phyloP scores from a whole-genome alignment of 2,329 filamentous ascomycete genomes.

The Ophiosphaerella narmari region DNA sequence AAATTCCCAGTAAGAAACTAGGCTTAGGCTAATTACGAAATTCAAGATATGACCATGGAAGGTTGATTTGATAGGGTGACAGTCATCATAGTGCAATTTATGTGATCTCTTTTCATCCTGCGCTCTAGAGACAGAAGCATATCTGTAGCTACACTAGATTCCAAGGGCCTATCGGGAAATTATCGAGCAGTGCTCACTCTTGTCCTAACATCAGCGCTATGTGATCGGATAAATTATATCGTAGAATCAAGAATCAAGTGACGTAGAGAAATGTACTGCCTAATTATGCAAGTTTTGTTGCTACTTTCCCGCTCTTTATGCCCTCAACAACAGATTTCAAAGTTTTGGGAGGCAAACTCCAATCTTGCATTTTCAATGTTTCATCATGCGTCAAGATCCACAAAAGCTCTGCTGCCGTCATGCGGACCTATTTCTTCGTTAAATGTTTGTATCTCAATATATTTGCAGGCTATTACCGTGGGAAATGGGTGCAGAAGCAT shows the following conservation, averaged over 20 bases:
- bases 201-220: too few species aligned
- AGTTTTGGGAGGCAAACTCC: slow-evolving; percentile 40
- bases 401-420: slow-evolving; percentile 48
- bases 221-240: too few species aligned
- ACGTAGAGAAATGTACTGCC: too few species aligned
- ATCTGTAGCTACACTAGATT: too few species aligned
- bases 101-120: too few species aligned
- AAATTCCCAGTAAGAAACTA: slow-evolving; percentile 10
- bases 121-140: too few species aligned
- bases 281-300: background rate
- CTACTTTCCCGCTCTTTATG: slow-evolving; percentile 15
- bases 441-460: background rate
- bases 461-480: slow-evolving; percentile 54
- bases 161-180: too few species aligned
- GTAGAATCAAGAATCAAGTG: too few species aligned
- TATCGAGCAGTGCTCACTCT: too few species aligned
- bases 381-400: slow-evolving; percentile 45
- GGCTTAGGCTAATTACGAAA: background rate
- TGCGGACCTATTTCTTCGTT: slow-evolving; percentile 33
- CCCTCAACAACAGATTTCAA: slow-evolving; percentile 36
- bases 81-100: too few species aligned
- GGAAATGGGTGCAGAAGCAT: slow-evolving; percentile 85
- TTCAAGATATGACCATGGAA: too few species aligned
- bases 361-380: slow-evolving; percentile 41
- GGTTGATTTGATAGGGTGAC: too few species aligned